Conservation (phyloP, 345 rosid species). For the Linum trigynum region DNA sequence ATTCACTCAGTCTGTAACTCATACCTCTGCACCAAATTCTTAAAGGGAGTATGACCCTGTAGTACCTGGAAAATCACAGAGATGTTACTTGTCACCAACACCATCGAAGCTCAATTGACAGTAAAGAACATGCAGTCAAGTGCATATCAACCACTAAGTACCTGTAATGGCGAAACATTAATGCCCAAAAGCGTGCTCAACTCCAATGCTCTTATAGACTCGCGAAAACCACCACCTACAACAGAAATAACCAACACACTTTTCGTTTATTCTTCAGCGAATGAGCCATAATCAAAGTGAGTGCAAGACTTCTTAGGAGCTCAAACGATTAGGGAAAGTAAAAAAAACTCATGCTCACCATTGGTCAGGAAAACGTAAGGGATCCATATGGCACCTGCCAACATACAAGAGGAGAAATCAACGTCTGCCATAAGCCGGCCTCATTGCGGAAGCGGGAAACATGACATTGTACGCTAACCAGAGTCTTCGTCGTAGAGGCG, state of each 20-base stretch:
- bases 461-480: constrained; percentile 25
- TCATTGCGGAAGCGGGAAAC: not conserved
- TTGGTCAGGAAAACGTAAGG: constrained; percentile 77
- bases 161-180: constrained; percentile 59
- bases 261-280: not conserved
- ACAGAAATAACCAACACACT: not conserved
- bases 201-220: constrained; percentile 68
- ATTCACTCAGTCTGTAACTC: not conserved
- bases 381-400: constrained; percentile 55
- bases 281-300: not conserved
- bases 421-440: not conserved
- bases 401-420: not conserved
- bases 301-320: not conserved
- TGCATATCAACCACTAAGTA: constrained; percentile 9
- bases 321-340: not conserved
- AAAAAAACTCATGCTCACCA: constrained; percentile 35
- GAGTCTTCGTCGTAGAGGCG: constrained; percentile 45
- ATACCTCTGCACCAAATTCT: constrained; percentile 53
- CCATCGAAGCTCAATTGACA: not conserved
- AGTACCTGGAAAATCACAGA: constrained; percentile 37
- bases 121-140: not conserved
- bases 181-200: constrained; percentile 52
- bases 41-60: constrained; percentile 80
- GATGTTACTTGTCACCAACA: not conserved
- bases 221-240: constrained; percentile 79